Base-by-base conservation (phyloP, 1,284 basidiomycete genomes). In the Phenoliferia sp. region DNA sequence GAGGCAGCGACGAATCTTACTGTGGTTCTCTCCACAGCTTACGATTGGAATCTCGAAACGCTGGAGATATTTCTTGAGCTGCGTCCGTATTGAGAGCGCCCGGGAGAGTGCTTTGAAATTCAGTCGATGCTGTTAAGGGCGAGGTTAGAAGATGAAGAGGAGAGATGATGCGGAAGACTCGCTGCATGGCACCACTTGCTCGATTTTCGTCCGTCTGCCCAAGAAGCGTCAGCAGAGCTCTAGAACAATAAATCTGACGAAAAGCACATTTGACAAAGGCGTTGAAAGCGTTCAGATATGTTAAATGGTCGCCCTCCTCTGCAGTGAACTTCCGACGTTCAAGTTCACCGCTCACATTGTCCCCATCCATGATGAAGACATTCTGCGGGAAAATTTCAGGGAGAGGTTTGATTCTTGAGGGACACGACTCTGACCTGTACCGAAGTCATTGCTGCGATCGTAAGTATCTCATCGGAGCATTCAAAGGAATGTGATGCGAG, bases 261-360 rank as follows among this genome's bases (percentile, higher is more conserved):
- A 35, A 65, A 68, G 26, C 28, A 60, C 69, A 59, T 55, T 76
- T 85, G 29, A 85, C 84, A 79, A 99, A 99, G 0, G 91, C 92
- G 74, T 96, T 95, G 81, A 93, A 99, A 3, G 87, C 91, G 79
- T 97, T 98, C 31, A 97, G 78, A 6, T 94, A 82, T 2, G 94
- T 97, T 6, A 97, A 81, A 77, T 95, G 92, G 77, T 98, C 94
- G 72, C 96, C 96, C 85, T 99, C 94, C 79, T 96, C 92, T 0
- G 94, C 93, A 0, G 92, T 95, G 75, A 99, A 99, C 76, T 96
- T 95, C 63, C 95, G 83, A 60, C 92, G 84, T 78, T 95, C 92
- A 12, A 99, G 81, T 79, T 96, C 92, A 12, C 90, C 92, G 62
- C 93, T 78, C 0, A 91, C 90, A 9, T 89, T 90, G 19, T 86